Base-by-base conservation (phyloP, 805 yeast genomes). In the Candida stauntonica region DNA sequence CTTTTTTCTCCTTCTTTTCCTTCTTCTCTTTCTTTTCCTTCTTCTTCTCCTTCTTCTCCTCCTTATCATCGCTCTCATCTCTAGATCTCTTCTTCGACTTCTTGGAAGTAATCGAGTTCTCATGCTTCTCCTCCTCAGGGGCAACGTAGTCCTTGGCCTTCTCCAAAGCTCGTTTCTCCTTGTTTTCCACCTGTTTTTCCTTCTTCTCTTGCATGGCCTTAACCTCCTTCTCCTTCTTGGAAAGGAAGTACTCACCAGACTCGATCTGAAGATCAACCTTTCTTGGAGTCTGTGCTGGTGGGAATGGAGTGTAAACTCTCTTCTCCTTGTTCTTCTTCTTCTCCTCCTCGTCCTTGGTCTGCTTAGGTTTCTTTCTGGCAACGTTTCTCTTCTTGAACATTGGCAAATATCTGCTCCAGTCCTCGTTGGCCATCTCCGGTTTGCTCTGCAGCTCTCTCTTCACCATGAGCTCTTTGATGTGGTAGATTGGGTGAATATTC, bases 181-280 rank as follows among this genome's bases (percentile, higher is more conserved):
- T 78, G 51, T 74, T 77, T 48, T 77, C 86, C 36, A 73, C 81
- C 59, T 89, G 94, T 53, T 84, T 77, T 38, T 79, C 86, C 47
- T 79, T 75, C 73, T 87, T 86, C 55, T 84, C 89, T 41, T 79
- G 81, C 45, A 81, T 67, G 48, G 79, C 78, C 61, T 76, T 80
- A 50, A 70, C 66, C 44, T 77, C 81, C 70, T 86, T 87, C 55
- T 89, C 95, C 54, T 70, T 77, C 68, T 86, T 84, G 44, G 87
- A 85, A 67, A 93, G 72, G 77, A 93, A 93, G 67, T 87, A 93
- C 64, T 93, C 99, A 77, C 99, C 99, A 70, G 94, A 81, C 64
- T 93, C 99, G 64, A 93, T 88, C 68, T 88, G 95, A 61, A 89
- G 69, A 76, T 93, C 99, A 64, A 93, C 72, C 85, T 93, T 89